These are phyloP conservation scores for Thelonectria discophora DNA, from an alignment of 2,329 filamentous ascomycete species.

Conservation along the genomic window DNA sequence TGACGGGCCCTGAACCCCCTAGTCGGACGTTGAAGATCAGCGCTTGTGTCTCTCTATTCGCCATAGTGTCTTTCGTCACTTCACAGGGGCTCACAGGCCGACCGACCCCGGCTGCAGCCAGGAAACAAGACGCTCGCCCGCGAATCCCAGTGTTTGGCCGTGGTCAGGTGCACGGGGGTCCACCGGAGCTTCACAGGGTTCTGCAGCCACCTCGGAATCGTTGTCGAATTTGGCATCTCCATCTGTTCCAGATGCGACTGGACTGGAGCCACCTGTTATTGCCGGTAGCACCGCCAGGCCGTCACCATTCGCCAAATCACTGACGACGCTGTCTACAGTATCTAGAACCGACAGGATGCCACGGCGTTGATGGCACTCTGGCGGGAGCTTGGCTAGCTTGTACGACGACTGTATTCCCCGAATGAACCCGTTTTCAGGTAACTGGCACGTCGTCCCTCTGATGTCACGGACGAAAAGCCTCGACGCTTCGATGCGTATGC, in stretches of 20 bases:
- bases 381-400: slow-evolving; percentile 19
- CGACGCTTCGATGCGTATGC: slow-evolving; percentile 13
- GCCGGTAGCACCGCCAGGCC: slow-evolving; percentile 8
- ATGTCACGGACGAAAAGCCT: slow-evolving; percentile 16
- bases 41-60: slow-evolving; percentile 18
- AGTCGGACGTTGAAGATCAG: slow-evolving; percentile 34
- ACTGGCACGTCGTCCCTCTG: slow-evolving; percentile 4
- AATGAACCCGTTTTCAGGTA: neutral
- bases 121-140: slow-evolving; percentile 40
- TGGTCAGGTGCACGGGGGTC: slow-evolving; percentile 41
- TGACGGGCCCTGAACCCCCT: slow-evolving; percentile 32
- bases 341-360: neutral
- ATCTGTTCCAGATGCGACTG: slow-evolving; percentile 29
- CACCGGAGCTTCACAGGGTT: slow-evolving; percentile 31
- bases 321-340: slow-evolving; percentile 1
- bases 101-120: slow-evolving; percentile 22
- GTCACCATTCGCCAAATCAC: slow-evolving; percentile 41
- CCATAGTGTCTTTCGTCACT: slow-evolving; percentile 28
- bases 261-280: slow-evolving; percentile 29
- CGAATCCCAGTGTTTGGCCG: slow-evolving; percentile 29
- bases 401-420: slow-evolving; percentile 13
- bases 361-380: slow-evolving; percentile 5
- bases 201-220: slow-evolving; percentile 39
- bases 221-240: slow-evolving; percentile 30
- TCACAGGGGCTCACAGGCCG: slow-evolving; percentile 24